Base-by-base conservation (phyloP, 768 basidiomycete genomes). In the Lepiota brunneoincarnata region DNA sequence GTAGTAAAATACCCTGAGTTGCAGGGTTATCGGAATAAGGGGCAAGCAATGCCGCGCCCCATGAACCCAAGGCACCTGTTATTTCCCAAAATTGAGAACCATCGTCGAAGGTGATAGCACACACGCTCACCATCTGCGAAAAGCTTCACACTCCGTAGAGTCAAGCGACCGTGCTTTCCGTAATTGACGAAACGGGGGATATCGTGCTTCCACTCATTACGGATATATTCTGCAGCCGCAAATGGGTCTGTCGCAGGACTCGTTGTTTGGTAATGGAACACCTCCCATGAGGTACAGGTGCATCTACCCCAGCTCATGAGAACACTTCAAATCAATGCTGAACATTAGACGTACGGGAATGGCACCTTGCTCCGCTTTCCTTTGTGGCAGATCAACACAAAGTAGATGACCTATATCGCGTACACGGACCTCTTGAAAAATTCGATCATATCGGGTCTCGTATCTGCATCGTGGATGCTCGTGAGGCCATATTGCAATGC, bases 31-130 rank as follows among this genome's bases (percentile, higher is more conserved):
- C 91, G 0, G 84, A 79, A 65, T 97, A 98, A 9, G 51, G 40
- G 15, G 49, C 23, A 4, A 91, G 70, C 52, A 98, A 76, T 0
- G 96, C 94, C 0, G 96, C 94, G 6, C 96, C 95, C 78, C 90
- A 91, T 1, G 89, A 91, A 0, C 96, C 93, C 3, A 98, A 79
- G 0, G 95, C 95, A 38, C 94, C 87, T 88, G 49, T 10, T 34
- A 12, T 7, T 21, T 17, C 4, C 5, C 18, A 26, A 11, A 15
- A 38, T 28, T 49, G 18, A 37, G 20, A 36, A 24, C 14, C 18
- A 15, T 37, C 28, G 24, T 14, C 10, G 3, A 5, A 12, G 31
- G 38, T 26, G 21, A 23, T 42, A 38, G 12, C 31, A 20, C 21
- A 41, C 21, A 37, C 1, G 51, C 68, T 26, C 56, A 83, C 89